phyloP scores from a whole-genome alignment of 345 rosid species.

The Eucalyptus cloeziana region DNA sequence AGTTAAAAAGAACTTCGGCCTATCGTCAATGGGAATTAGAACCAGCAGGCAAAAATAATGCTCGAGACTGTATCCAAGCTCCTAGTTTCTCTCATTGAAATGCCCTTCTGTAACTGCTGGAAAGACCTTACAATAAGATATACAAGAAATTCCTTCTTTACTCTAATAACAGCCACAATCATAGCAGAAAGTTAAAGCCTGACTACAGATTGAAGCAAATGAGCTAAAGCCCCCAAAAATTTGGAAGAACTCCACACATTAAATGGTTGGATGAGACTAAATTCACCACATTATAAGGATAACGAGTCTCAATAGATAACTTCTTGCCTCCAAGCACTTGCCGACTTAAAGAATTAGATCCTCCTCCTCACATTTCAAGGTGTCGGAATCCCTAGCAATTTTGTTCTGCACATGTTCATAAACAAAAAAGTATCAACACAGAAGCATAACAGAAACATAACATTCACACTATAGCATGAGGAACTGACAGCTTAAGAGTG shows the following conservation, averaged over 20 bases:
- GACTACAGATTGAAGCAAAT: not conserved
- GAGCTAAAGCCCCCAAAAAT: not conserved
- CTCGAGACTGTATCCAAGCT: not conserved
- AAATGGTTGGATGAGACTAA: not conserved
- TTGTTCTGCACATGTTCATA: conserved; percentile 37
- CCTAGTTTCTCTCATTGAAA: not conserved
- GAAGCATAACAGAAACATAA: not conserved
- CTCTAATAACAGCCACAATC: not conserved
- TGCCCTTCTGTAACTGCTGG: not conserved
- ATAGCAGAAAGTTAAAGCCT: not conserved
- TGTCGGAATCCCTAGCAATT: conserved; percentile 71
- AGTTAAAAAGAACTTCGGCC: not conserved
- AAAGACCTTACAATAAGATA: not conserved
- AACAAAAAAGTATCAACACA: not conserved
- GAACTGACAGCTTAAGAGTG: not conserved
- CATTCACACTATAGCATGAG: not conserved
- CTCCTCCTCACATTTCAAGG: conserved; percentile 51
- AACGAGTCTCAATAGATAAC: not conserved
- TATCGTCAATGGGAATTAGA: not conserved
- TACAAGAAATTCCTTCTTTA: not conserved
- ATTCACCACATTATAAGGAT: not conserved
- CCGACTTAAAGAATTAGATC: conserved; percentile 83
- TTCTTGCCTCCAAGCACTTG: conserved; percentile 85
- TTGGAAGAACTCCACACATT: not conserved
- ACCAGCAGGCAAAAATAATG: not conserved